phyloP scores from a whole-genome alignment of 352 stramenopile species.

The Plasmopara muralis region DNA sequence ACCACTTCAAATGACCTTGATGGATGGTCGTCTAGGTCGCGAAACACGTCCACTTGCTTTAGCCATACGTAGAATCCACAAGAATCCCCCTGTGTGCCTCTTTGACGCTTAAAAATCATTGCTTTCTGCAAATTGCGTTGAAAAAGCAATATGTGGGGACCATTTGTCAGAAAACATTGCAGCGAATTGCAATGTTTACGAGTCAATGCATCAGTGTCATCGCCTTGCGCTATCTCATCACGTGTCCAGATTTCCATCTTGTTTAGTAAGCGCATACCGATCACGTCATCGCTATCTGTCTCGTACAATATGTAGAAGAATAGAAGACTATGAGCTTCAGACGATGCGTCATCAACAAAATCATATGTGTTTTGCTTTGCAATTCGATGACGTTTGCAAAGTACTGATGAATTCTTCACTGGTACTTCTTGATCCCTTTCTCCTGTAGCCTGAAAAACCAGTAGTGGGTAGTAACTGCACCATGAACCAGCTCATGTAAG shows the following conservation, averaged over 20 bases:
- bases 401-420: not conserved
- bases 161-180: conserved; percentile 31
- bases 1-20: conserved; percentile 9
- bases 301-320: conserved; percentile 25
- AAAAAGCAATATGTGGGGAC: conserved; percentile 33
- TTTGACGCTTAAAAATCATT: conserved; percentile 22
- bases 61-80: conserved; percentile 24
- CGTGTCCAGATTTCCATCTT: conserved; percentile 13
- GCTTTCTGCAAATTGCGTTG: conserved; percentile 9
- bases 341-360: not conserved
- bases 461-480: conserved; percentile 22
- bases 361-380: conserved; percentile 1
- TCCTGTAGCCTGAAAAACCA: conserved; percentile 19
- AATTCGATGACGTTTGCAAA: conserved; percentile 12
- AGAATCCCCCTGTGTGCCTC: conserved; percentile 1
- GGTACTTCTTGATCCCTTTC: not conserved
- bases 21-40: conserved; percentile 1
- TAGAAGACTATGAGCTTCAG: conserved; percentile 1
- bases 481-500: not conserved
- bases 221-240: not conserved
- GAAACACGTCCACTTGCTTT: conserved; percentile 17
- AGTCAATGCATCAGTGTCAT: conserved; percentile 3
- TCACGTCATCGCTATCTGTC: conserved; percentile 3
- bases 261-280: conserved; percentile 22
- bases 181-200: conserved; percentile 3